These are phyloP conservation scores for Zygnema circumcarinatum DNA, from an alignment of 139 green algal genomes.

Conservation along the genomic window DNA sequence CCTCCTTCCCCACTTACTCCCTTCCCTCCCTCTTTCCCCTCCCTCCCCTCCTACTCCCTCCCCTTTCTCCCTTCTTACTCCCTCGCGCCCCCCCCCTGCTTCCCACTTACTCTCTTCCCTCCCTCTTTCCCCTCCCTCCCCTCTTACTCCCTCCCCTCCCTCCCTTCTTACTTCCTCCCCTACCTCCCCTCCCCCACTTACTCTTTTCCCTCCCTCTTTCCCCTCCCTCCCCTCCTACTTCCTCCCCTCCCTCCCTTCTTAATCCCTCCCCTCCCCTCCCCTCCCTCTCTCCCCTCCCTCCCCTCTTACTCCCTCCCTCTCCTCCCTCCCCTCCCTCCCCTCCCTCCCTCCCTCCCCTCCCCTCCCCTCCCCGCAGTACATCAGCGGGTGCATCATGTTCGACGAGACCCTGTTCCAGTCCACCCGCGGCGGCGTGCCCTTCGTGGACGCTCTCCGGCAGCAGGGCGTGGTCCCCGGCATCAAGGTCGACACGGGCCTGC, in stretches of 20 bases:
- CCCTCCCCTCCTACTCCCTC: neutral
- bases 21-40: neutral
- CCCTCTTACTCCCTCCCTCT: too few species aligned
- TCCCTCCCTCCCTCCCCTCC: neutral
- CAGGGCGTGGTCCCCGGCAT: constrained; percentile 67
- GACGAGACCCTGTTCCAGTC: constrained; percentile 92
- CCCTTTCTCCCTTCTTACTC: neutral
- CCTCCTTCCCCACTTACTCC: neutral
- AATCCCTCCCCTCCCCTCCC: neutral
- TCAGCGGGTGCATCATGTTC: constrained; percentile 78
- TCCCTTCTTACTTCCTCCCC: neutral
- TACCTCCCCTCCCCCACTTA: too few species aligned
- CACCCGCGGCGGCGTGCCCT: constrained; percentile 71
- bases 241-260: neutral
- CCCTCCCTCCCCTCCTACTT: neutral
- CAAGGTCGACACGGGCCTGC: constrained; percentile 81
- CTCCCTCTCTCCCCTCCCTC: too few species aligned
- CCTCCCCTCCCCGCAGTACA: constrained; percentile 58
- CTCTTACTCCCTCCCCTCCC: too few species aligned
- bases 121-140: neutral
- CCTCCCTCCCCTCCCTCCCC: neutral
- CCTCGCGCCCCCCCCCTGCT: neutral
- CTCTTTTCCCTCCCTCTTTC: neutral
- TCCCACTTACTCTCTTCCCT: too few species aligned
- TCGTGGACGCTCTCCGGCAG: constrained; percentile 74